Evolutionary conservation across 192 early-diverging fungal species (phyloP), one percentile per base, ranked within the genome.

Genomic region (Coemansia sp.): DNA sequence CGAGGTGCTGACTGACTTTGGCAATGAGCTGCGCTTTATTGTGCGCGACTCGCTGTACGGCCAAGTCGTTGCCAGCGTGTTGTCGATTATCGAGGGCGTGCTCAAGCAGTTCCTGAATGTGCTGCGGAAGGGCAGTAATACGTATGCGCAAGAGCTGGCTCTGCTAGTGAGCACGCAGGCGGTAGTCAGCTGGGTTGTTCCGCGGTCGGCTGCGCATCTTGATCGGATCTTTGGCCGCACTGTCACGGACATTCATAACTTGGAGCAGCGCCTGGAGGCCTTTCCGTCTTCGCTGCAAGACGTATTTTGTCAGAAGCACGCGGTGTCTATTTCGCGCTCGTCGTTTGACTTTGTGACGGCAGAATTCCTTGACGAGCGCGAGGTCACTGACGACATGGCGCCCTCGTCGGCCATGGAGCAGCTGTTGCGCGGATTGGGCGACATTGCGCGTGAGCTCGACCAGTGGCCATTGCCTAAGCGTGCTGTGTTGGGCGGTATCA

Each of bases 41-140:
- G 80, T 71, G 38, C 79, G 84, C 53, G 84, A 85, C 65, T 82
- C 84, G 53, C 71, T 85, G 47, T 85, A 85, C 61, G 76, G 80
- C 44, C 84, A 85, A 39, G 74, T 78, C 3, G 78, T 82, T 1
- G 77, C 80, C 59, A 80, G 76, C 68, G 74, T 82, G 20, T 52
- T 78, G 50, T 59, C 76, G 1, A 67, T 85, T 1, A 80, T 85
- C 43, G 84, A 85, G 62, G 71, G 72, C 53, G 70, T 82, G 61
- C 73, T 85, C 12, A 82, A 82, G 63, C 76, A 82, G 63, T 77
- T 85, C 30, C 68, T 85, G 27, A 70, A 58, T 1, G 44, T 75
- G 6, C 43, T 85, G 59, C 73, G 80, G 32, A 69, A 65, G 49
- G 62, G 71, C 62, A 29, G 39, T 9, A 47, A 45, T 22, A 64